phyloP scores from a whole-genome alignment of 2,329 filamentous ascomycete species.

The Beauveria scarabaeidicola region DNA sequence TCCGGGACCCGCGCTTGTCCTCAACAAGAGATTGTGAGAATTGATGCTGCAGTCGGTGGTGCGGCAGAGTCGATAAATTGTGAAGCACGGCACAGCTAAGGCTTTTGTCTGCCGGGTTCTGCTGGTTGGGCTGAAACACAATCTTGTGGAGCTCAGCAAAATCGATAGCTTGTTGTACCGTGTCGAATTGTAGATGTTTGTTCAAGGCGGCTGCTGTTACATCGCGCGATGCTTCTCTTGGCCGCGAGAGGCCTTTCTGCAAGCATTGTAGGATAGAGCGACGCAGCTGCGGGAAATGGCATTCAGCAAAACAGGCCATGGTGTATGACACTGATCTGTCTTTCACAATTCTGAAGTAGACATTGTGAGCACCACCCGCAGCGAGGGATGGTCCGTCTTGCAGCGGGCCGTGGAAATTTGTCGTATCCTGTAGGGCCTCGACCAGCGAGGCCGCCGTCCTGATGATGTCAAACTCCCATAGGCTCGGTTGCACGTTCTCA shows the following conservation, averaged over 20 bases:
- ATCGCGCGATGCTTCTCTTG: constrained; percentile 49
- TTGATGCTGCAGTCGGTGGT: constrained; percentile 44
- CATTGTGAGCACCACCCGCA: constrained; percentile 40
- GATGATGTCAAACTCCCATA: constrained; percentile 49
- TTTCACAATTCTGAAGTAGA: constrained; percentile 54
- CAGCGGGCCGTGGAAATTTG: constrained; percentile 49
- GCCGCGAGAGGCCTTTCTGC: constrained; percentile 46
- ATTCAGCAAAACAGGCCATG: constrained; percentile 61
- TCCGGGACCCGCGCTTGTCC: constrained; percentile 44
- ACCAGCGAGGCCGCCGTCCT: constrained; percentile 53
- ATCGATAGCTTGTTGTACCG: constrained; percentile 54
- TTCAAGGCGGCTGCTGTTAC: constrained; percentile 50
- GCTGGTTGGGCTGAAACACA: constrained; percentile 34
- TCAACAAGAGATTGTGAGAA: constrained; percentile 52
- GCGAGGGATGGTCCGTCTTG: constrained; percentile 40
- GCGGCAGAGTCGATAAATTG: constrained; percentile 34
- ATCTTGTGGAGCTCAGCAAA: constrained; percentile 54
- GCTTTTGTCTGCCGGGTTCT: constrained; percentile 26
- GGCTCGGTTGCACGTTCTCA: constrained; percentile 40
- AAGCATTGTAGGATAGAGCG: constrained; percentile 49
- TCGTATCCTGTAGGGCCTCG: constrained; percentile 50
- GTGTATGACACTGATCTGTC: constrained; percentile 53
- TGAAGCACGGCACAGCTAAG: constrained; percentile 36
- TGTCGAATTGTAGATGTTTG: constrained; percentile 56
- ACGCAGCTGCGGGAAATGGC: constrained; percentile 55